A percentile compares a stretch with the other conserved stretches of the same genome.
These are phyloP conservation scores for Pachysandra terminalis DNA, from an alignment of 164 flowering plant genomes.

Conservation along the genomic window DNA sequence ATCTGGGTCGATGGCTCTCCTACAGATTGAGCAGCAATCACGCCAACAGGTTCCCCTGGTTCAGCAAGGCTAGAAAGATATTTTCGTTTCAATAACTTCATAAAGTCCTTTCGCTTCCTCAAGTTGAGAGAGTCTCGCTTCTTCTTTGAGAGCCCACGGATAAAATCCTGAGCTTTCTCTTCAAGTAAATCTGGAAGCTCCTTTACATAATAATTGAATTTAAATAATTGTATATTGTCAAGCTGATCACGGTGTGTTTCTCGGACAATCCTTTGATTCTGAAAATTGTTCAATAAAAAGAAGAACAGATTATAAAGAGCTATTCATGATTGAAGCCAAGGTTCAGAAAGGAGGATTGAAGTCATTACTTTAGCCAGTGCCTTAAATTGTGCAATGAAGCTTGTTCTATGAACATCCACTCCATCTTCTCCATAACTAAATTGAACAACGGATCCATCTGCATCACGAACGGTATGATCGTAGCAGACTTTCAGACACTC, in stretches of 20 bases:
- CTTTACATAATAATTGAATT: slow-evolving; percentile 41
- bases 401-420: slow-evolving; percentile 76
- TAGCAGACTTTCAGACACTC: slow-evolving; percentile 80
- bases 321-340: background rate
- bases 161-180: slow-evolving; percentile 36
- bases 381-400: slow-evolving; percentile 64
- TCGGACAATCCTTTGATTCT: slow-evolving; percentile 58
- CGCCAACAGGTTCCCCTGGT: slow-evolving; percentile 98
- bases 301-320: background rate
- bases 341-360: background rate
- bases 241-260: slow-evolving; percentile 33
- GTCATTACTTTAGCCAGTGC: slow-evolving; percentile 54
- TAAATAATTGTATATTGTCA: slow-evolving; percentile 11
- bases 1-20: slow-evolving; percentile 99
- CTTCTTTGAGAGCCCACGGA: slow-evolving; percentile 17
- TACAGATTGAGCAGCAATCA: slow-evolving; percentile 91
- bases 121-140: slow-evolving; percentile 11
- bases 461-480: slow-evolving; percentile 93
- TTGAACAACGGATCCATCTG: slow-evolving; percentile 90
- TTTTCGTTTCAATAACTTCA: slow-evolving; percentile 58
- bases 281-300: slow-evolving; percentile 13
- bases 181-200: slow-evolving; percentile 51
- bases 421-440: slow-evolving; percentile 97
- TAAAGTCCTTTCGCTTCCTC: slow-evolving; percentile 33
- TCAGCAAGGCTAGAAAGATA: slow-evolving; percentile 82